Evolutionary conservation across 225 moss, liverwort and hornwort genomes (phyloP), one percentile per base, ranked within the genome.

Genomic region (Climacium dendroides): DNA sequence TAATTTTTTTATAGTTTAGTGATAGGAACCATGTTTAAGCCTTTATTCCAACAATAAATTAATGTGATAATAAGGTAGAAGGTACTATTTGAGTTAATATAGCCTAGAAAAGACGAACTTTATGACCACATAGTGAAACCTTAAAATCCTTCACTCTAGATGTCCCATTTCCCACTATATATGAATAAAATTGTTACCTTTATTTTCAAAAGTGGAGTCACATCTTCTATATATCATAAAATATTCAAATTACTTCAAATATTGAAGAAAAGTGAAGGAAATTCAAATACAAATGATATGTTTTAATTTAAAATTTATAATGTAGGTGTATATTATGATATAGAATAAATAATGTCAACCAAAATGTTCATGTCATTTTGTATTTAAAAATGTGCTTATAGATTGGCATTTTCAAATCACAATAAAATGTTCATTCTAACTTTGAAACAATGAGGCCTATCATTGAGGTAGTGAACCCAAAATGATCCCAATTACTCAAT

Each of bases 41-140:
- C 3, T 1, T 45, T 29, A 4, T 29, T 73, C 6, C 4, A 30
- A 17, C 2, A 47, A 47, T n/a, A n/a, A n/a, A n/a, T n/a, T n/a
- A n/a, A n/a, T n/a, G n/a, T n/a, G n/a, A n/a, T n/a, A n/a, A n/a
- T n/a, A n/a, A n/a, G n/a, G n/a, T n/a, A n/a, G n/a, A n/a, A n/a
- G n/a, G n/a, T n/a, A n/a, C n/a, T n/a, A n/a, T n/a, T n/a, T n/a
- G n/a, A n/a, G 7, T 1, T 11, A 7, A 30, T 47, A 47, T 30
- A 74, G 50, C 1, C 2, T 48, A 12, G 0, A 32, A 48, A 74
- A 74, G 7, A 48, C 0, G 0, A 19, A 48, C 0, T 5, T 1
- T 50, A 5, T 20, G 12, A 32, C 12, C 2, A 19, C 7, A 50
- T 32, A 20, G 20, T 19, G 0, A 74, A 32, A 32, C 19, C 3